Conservation (phyloP, 176 grass and related monocot genomes). For the Canna indica region DNA sequence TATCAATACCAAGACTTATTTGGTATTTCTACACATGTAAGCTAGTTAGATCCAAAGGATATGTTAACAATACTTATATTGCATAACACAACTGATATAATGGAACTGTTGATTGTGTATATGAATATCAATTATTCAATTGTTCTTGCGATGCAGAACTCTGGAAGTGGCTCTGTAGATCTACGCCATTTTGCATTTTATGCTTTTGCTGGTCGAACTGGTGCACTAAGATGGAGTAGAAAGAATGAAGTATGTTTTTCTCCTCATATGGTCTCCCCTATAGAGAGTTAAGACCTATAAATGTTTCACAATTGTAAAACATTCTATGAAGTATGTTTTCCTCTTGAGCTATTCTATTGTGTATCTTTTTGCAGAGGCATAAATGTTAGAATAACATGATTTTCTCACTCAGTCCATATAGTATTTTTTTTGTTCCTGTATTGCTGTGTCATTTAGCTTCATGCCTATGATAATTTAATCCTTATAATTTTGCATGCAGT, state of each 20-base stretch:
- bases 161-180: slow-evolving; percentile 39
- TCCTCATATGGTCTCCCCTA: not conserved
- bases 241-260: slow-evolving; percentile 65
- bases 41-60: too few species aligned
- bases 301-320: not conserved
- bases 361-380: not conserved
- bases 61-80: too few species aligned
- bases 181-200: slow-evolving; percentile 93
- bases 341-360: not conserved
- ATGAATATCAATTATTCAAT: not conserved
- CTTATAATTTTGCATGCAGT: not conserved
- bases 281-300: not conserved
- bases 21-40: not conserved
- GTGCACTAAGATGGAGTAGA: slow-evolving; percentile 55
- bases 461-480: not conserved
- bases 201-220: slow-evolving; percentile 87
- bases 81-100: too few species aligned
- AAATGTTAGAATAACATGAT: not conserved
- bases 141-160: slow-evolving; percentile 30
- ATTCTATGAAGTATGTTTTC: not conserved
- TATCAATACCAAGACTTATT: not conserved
- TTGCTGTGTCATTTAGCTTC: not conserved
- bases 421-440: not conserved
- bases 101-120: not conserved
- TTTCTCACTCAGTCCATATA: not conserved